phyloP scores from a whole-genome alignment of 2,329 filamentous ascomycete genomes.

The Nakataea oryzae region DNA sequence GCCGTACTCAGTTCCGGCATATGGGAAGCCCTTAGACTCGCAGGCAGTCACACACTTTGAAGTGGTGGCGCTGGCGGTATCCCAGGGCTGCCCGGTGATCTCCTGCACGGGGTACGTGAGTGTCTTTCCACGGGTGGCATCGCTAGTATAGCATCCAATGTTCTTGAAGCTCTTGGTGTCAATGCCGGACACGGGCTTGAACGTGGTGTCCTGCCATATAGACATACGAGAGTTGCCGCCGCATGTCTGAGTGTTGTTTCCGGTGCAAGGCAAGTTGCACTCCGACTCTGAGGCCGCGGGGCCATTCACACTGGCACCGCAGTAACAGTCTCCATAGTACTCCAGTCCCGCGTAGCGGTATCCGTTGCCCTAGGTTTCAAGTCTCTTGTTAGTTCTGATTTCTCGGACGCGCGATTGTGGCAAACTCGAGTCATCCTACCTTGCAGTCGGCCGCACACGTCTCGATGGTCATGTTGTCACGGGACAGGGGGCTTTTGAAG shows the following conservation, averaged over 20 bases:
- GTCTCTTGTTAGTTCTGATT: neutral
- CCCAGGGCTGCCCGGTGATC: slow-evolving; percentile 15
- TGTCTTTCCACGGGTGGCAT: slow-evolving; percentile 26
- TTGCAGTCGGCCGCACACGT: slow-evolving; percentile 38
- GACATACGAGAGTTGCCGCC: slow-evolving; percentile 37
- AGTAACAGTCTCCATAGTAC: slow-evolving; percentile 43
- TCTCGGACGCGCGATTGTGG: neutral
- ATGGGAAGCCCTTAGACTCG: slow-evolving; percentile 30
- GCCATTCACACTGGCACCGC: slow-evolving; percentile 39
- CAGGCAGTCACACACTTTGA: slow-evolving; percentile 31
- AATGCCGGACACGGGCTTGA: slow-evolving; percentile 30
- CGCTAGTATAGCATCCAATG: slow-evolving; percentile 50
- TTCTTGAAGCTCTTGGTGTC: slow-evolving; percentile 43
- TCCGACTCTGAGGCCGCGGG: slow-evolving; percentile 39
- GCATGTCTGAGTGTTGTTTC: slow-evolving; percentile 28
- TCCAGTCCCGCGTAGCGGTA: slow-evolving; percentile 40
- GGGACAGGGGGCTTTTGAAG: slow-evolving; percentile 27
- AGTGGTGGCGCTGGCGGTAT: slow-evolving; percentile 24
- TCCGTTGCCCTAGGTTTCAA: slow-evolving; percentile 23
- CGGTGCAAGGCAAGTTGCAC: slow-evolving; percentile 46
- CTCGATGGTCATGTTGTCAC: slow-evolving; percentile 33
- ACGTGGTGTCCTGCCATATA: slow-evolving; percentile 37
- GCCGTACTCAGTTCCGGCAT: slow-evolving; percentile 36
- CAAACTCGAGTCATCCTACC: slow-evolving; percentile 2
- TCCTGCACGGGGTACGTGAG: slow-evolving; percentile 31